Conservation (phyloP, 805 yeast genomes). For the Kazachstania viticola region DNA sequence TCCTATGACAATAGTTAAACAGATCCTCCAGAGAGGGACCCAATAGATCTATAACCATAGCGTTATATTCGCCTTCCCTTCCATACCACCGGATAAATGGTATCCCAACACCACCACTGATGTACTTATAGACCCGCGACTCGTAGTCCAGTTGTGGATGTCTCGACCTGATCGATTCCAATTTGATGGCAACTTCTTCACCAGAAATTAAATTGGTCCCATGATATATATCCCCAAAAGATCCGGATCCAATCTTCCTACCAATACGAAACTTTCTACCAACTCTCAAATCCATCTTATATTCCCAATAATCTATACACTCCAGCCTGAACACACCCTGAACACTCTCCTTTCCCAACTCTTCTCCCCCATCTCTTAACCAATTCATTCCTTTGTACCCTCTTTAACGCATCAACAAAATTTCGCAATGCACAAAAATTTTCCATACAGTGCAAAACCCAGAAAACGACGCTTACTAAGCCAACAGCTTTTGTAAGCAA, state of each 20-base stretch:
- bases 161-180: constrained; percentile 80
- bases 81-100: constrained; percentile 97
- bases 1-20: constrained; percentile 90
- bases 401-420: too few relatives aligned
- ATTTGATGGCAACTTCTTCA: constrained; percentile 93
- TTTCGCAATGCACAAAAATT: too few relatives aligned
- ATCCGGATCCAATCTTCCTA: constrained; percentile 92
- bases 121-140: constrained; percentile 87
- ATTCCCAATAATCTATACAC: too few relatives aligned
- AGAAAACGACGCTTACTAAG: too few relatives aligned
- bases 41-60: constrained; percentile 89
- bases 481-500: too few relatives aligned
- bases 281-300: constrained; percentile 76
- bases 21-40: constrained; percentile 94
- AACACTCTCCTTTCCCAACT: too few relatives aligned
- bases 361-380: too few relatives aligned
- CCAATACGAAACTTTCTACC: constrained; percentile 93
- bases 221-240: constrained; percentile 92
- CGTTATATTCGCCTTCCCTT: constrained; percentile 90
- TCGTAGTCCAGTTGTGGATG: constrained; percentile 97
- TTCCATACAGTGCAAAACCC: too few relatives aligned
- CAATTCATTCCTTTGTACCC: too few relatives aligned
- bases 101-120: constrained; percentile 94
- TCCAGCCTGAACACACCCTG: too few relatives aligned
- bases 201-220: constrained; percentile 91